A percentile compares a stretch with the other conserved stretches of the same genome.
These are phyloP conservation scores for Chlorella sp. DNA, from an alignment of 139 green algal species.

Conservation along the genomic window DNA sequence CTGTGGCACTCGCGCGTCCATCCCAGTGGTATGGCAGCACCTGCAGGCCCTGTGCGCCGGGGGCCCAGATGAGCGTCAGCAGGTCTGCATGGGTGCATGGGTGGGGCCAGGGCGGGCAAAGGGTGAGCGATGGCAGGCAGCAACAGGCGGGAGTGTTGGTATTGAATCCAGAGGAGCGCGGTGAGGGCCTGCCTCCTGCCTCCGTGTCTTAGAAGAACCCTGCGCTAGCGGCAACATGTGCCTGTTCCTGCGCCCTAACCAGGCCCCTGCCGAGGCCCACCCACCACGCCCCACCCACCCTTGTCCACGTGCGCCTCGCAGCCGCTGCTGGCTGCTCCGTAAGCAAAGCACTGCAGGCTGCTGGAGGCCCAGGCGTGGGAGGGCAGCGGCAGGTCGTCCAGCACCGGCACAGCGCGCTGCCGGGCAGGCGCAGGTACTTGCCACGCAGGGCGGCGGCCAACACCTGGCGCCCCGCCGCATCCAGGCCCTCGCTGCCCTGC, in stretches of 20 bases:
- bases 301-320: neutral
- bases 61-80: neutral
- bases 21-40: neutral
- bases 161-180: no score
- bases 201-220: no score
- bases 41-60: neutral
- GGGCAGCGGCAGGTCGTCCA: neutral
- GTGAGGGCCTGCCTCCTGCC: no score
- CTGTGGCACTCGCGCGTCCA: no score
- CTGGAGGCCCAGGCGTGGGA: neutral
- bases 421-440: neutral
- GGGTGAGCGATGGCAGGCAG: no score
- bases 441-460: neutral
- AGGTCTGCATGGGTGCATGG: neutral
- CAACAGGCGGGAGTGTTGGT: no score
- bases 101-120: no score
- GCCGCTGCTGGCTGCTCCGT: neutral
- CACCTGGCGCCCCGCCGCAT: neutral
- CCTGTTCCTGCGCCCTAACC: no score
- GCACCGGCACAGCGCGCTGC: neutral
- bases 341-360: conserved; percentile 10
- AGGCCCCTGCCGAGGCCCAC: no score
- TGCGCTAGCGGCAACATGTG: no score
- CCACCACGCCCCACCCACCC: neutral
- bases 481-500: neutral